Evolutionary conservation across 352 stramenopile species (phyloP), one percentile per base, ranked within the genome.

Genomic region (Globisporangium spinosum): DNA sequence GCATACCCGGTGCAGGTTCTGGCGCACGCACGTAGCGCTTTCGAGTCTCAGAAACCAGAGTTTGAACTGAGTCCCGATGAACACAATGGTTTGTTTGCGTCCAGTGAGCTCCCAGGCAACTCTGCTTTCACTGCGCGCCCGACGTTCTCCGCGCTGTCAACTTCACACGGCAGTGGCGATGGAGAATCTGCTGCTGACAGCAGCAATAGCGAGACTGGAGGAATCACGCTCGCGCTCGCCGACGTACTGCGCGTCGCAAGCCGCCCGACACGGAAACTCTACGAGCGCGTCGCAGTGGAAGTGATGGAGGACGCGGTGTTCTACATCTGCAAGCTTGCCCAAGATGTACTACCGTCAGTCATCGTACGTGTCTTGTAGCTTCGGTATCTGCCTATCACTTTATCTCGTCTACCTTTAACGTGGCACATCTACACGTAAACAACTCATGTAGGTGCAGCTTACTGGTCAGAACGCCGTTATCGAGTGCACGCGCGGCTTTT

Each of bases 181-280:
- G 68, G 70, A 6, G 20, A 6, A 12, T 27, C 27, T 60, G 27
- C 17, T n/a, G 45, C 9, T 17, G 15, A 53, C 17, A 64, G 20
- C 10, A 38, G 3, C 2, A 32, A 32, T 32, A 32, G 29, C 3
- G 23, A 7, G 34, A 13, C 6, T 23, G 20, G 29, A 47, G 20
- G 27, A 59, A 17, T 25, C 17, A n/a, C 29, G 53, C 66, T 84
- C 3, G 53, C 68, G 8, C 62, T 88, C 13, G 64, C 70, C 1
- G 79, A 88, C 47, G 72, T 86, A 63, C 22, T 82, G 57, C 74
- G 77, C 15, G 72, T 86, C 29, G 76, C 72, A 56, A 75, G 74
- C 8, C 67, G 81, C 9, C 77, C 78, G 22, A 80, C 77, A 0
- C 79, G 70, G 22, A 57, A 70, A 20, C 54, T 88, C 40, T 86